Percentiles rank a stretch among this genome's conserved stretches.
Evolutionary conservation across 495 filamentous ascomycete species (phyloP).

Genomic region (Endocarpon pusillum): DNA sequence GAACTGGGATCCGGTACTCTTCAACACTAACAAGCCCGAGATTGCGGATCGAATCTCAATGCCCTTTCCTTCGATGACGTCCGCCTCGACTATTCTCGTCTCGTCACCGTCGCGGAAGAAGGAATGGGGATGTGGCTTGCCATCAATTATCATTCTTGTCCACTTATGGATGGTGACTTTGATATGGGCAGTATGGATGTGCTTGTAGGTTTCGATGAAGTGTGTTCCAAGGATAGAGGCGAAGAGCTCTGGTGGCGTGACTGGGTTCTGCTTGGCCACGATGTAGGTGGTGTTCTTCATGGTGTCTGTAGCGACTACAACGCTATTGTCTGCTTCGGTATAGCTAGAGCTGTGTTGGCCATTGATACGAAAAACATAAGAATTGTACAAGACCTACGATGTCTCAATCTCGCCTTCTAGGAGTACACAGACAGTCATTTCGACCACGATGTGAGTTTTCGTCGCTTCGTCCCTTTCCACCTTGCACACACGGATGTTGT

Average conservation of each 20-base stretch:
- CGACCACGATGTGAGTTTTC: constrained; percentile 65
- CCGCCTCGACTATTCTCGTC: constrained; percentile 56
- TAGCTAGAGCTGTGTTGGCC: constrained; percentile 36
- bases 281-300: constrained; percentile 98
- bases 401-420: constrained; percentile 81
- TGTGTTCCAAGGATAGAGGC: constrained; percentile 68
- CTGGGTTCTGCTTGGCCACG: constrained; percentile 80
- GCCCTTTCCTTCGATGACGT: constrained; percentile 22
- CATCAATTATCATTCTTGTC: constrained; percentile 77
- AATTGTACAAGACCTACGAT: constrained; percentile 39
- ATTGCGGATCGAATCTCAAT: constrained; percentile 51
- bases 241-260: constrained; percentile 86
- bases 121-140: constrained; percentile 87
- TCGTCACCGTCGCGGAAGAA: constrained; percentile 84
- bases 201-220: constrained; percentile 72
- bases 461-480: constrained; percentile 63
- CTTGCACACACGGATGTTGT: constrained; percentile 96
- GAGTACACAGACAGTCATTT: constrained; percentile 86
- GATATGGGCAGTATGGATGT: constrained; percentile 71
- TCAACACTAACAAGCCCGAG: constrained; percentile 68
- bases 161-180: constrained; percentile 74
- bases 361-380: neutral
- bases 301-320: constrained; percentile 89
- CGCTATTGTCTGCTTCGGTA: constrained; percentile 85
- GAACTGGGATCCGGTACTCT: constrained; percentile 95